Evolutionary conservation across 495 filamentous ascomycete species (phyloP), one percentile per base, ranked within the genome.

Genomic region (Neurospora sp.): DNA sequence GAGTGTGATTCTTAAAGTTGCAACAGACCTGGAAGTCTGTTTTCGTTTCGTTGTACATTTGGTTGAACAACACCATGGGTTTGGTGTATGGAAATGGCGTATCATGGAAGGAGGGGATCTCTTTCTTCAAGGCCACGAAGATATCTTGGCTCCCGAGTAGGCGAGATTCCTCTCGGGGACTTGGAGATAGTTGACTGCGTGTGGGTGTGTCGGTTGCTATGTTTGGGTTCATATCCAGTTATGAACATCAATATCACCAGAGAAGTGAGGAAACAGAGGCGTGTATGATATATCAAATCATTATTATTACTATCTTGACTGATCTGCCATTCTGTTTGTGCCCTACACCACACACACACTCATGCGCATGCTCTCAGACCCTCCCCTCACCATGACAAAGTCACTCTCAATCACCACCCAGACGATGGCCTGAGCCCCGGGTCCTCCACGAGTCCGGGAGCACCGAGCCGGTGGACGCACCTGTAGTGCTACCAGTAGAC

Each of bases 341-440:
- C 31, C 69, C 69, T 65, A 6, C 31, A 38, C 3, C 72, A 74
- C 40, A 31, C 27, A 27, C 27, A 27, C 27, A 27, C 27, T 1
- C 22, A 22, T n/a, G 3, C 76, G 73, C 40, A 70, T 72, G 77
- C 20, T 31, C 9, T 39, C n/a, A 31, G 7, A 31, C 37, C 1
- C 38, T 71, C n/a, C 37, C 2, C 38, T 71, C n/a, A 1, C 9
- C 9, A 65, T 41, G 40, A n/a, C 9, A 35, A 12, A 45, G 18
- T 2, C 68, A 5, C 7, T 14, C 27, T 72, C 27, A 84, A 69
- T 81, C 77, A 22, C 85, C 84, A 42, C 92, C 92, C 5, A 96
- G 84, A 78, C 93, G 85, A 35, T 88, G 85, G 9, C 93, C 93
- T 18, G 87, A 81, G 1, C 93, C 93, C 74, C 90, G 84, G 20